Evolutionary conservation across 1,139 yeast genomes (phyloP), one percentile per base, ranked within the genome.

Genomic region (Candida frijolesensis): DNA sequence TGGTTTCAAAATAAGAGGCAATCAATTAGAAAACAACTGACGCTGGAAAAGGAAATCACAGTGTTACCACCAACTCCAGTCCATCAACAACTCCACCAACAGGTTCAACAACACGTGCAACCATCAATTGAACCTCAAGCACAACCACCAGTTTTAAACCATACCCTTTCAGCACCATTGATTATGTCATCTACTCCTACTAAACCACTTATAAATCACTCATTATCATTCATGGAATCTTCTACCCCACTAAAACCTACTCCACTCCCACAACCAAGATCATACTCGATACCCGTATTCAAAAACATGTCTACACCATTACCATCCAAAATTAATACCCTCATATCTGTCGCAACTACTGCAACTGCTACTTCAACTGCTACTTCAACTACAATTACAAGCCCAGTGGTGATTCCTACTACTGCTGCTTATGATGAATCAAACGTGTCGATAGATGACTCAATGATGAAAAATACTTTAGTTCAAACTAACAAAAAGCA

Each of bases 1-100:
- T 94, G 99, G 99, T 94, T 94, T 70, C 99, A 94, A 70, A 94
- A 94, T 70, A 88, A 85, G 67, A 84, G 99, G 68, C 99, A 94
- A 71, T 81, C 91, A 42, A 70, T 85, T 57, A 83, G 95, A 57
- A 85, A 83, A 60, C 80, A 72, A 56, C 63, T 65, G 51, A 65
- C 61, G 49, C 54, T 61, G 45, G 80, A 77, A 55, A 72, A 66
- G 58, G 82, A 77, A 60, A 64, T 76, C 45, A 73, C 78, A 3
- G 79, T 70, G 52, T 68, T 75, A 55, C 79, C 78, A 32, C 75
- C 79, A 15, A 71, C 75, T 25, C 74, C 78, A 10, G 12, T 32
- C 5, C 42, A 39, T 27, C 44, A 46, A 10, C 39, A 46, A 37
- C 7, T 32, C 5, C 42, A 39, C 14, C 44, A 46, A 10, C 39